A percentile compares a stretch with the other conserved stretches of the same genome.
These are phyloP conservation scores for Linnemannia zychae DNA, from an alignment of 192 early-diverging fungal species.

Conservation along the genomic window DNA sequence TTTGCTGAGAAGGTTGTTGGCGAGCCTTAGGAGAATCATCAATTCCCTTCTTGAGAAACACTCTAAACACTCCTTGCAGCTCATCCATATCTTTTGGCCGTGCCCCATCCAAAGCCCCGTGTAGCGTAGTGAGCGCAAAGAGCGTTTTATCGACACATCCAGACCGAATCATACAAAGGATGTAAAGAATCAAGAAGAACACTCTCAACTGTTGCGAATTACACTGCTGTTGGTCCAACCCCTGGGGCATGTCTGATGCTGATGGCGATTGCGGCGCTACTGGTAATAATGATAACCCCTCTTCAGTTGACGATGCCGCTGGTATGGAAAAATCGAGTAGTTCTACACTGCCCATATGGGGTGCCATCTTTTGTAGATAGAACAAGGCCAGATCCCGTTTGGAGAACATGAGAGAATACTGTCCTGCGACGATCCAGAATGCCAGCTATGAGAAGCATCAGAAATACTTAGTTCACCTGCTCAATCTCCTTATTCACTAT, in stretches of 20 bases:
- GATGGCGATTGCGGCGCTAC: not conserved
- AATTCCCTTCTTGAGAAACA: slow-evolving; percentile 11
- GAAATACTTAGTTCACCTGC: not conserved
- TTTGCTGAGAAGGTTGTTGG: not conserved
- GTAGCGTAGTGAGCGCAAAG: slow-evolving; percentile 23
- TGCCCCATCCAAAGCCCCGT: slow-evolving; percentile 30
- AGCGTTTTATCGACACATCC: slow-evolving; percentile 23
- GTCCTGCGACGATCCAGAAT: slow-evolving; percentile 54
- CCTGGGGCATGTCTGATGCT: not conserved
- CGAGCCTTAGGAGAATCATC: not conserved
- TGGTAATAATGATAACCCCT: not conserved
- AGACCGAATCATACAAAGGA: slow-evolving; percentile 42
- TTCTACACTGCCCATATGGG: slow-evolving; percentile 29
- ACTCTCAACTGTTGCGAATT: slow-evolving; percentile 40
- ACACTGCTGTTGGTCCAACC: not conserved
- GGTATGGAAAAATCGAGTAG: not conserved
- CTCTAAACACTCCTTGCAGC: slow-evolving; percentile 37
- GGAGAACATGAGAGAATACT: slow-evolving; percentile 46
- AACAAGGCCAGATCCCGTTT: slow-evolving; percentile 39
- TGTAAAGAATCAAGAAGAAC: slow-evolving; percentile 46
- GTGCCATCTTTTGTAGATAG: slow-evolving; percentile 34
- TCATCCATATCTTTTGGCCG: slow-evolving; percentile 31
- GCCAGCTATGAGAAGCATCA: slow-evolving; percentile 21
- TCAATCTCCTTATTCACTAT: not conserved
- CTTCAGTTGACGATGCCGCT: not conserved